Evolutionary conservation across 2,329 filamentous ascomycete species (phyloP).

Genomic region (Berkeleyomyces rouxiae): DNA sequence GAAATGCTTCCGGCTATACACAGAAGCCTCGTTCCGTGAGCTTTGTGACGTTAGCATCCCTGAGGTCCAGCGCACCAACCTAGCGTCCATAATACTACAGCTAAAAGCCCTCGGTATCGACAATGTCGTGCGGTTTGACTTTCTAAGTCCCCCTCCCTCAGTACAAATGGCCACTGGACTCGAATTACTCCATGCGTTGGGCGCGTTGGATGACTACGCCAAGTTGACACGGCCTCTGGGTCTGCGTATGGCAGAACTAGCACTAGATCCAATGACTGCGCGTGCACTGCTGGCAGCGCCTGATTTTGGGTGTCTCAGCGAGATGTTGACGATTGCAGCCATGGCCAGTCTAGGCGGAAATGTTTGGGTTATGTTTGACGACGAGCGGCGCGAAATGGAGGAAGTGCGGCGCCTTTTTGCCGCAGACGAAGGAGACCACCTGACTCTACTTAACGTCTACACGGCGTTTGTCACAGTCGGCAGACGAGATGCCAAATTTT

Average conservation of each 20-base stretch:
- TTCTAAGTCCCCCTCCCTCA: conserved; percentile 69
- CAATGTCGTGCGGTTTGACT: conserved; percentile 82
- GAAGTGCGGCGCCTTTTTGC: conserved; percentile 66
- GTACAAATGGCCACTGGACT: conserved; percentile 73
- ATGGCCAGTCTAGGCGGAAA: conserved; percentile 73
- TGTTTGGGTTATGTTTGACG: conserved; percentile 68
- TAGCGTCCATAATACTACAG: conserved; percentile 76
- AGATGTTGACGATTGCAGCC: conserved; percentile 80
- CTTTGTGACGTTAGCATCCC: conserved; percentile 62
- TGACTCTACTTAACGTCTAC: conserved; percentile 88
- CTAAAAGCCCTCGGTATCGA: conserved; percentile 91
- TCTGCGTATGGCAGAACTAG: conserved; percentile 77
- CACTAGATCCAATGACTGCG: conserved; percentile 89
- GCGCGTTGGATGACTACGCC: conserved; percentile 75
- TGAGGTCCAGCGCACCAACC: conserved; percentile 82
- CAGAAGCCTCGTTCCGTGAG: conserved; percentile 49
- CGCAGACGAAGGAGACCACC: conserved; percentile 81
- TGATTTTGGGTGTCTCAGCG: conserved; percentile 61
- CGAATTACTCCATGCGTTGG: conserved; percentile 73
- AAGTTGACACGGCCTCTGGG: conserved; percentile 84
- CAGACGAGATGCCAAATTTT: conserved; percentile 71
- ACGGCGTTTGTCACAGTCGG: conserved; percentile 72
- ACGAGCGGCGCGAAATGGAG: conserved; percentile 59
- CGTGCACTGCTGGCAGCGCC: conserved; percentile 66
- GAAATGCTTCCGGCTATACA: conserved; percentile 89